Conservation (phyloP, 768 basidiomycete species). For the Boletus insuetus region DNA sequence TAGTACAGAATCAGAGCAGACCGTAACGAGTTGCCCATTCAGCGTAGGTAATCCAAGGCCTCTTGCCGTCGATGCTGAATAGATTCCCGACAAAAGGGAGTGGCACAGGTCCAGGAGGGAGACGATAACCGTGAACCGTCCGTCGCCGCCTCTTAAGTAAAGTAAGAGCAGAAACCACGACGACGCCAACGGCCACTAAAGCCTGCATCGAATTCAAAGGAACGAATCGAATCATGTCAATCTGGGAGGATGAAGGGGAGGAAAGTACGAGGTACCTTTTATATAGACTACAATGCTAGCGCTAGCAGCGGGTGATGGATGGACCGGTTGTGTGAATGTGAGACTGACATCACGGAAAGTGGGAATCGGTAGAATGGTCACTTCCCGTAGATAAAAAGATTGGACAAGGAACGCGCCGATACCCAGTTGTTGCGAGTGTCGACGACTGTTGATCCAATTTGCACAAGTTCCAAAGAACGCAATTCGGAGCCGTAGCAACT, state of each 20-base stretch:
- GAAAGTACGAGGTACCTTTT: background rate
- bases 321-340: background rate
- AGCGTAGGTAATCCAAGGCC: constrained; percentile 21
- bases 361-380: too few species aligned
- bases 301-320: background rate
- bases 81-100: constrained; percentile 19
- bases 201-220: background rate
- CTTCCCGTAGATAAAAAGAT: too few species aligned
- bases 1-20: background rate
- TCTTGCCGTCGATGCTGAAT: constrained; percentile 14
- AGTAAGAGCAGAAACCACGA: background rate
- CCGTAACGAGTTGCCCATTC: constrained; percentile 19
- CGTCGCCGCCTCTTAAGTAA: constrained; percentile 2
- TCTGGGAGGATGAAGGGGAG: background rate
- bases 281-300: background rate
- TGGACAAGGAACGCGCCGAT: too few species aligned
- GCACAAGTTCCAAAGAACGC: too few species aligned
- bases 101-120: constrained; percentile 18
- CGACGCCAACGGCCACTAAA: background rate
- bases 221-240: background rate
- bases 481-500: too few species aligned
- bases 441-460: too few species aligned
- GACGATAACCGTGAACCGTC: background rate
- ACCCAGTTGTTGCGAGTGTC: too few species aligned
- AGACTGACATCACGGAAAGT: too few species aligned